Conservation (phyloP, 2,329 filamentous ascomycete species). For the Akanthomyces muscarius region DNA sequence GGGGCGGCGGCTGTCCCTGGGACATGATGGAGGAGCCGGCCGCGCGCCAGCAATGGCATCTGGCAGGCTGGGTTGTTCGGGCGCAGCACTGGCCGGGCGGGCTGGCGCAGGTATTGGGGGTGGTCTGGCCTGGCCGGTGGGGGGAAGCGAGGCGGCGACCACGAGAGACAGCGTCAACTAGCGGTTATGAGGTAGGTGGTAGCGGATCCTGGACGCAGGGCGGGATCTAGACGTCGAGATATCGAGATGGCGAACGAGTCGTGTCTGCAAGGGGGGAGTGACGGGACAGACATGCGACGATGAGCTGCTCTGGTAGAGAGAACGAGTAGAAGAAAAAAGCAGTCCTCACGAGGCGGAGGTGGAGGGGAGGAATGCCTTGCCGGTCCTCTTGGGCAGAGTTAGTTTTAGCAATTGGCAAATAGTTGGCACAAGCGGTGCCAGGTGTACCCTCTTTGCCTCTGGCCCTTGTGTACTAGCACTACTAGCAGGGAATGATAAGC, state of each 20-base stretch:
- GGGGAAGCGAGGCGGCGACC: not conserved
- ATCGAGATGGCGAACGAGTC: not conserved
- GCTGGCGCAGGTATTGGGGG: not conserved
- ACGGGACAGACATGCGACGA: not conserved
- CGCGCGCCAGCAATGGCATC: conserved; percentile 12
- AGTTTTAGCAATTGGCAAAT: not conserved
- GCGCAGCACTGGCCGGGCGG: conserved; percentile 1
- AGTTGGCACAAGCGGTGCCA: no score
- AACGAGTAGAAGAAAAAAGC: not conserved
- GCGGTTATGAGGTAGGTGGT: not conserved
- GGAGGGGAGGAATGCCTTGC: not conserved
- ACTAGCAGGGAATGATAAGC: conserved; percentile 6
- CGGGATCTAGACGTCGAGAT: not conserved
- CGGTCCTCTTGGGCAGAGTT: not conserved
- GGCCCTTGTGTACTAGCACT: not conserved
- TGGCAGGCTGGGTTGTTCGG: conserved; percentile 1
- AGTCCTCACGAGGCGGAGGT: conserved; percentile 5
- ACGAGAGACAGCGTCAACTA: conserved; percentile 2
- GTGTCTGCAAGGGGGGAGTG: not conserved
- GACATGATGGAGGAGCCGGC: conserved; percentile 12
- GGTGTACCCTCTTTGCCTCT: not conserved
- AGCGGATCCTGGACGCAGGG: not conserved
- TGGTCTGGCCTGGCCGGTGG: not conserved
- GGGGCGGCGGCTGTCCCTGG: conserved; percentile 12
- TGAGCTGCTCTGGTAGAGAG: not conserved